Conservation (phyloP, 2,329 filamentous ascomycete genomes). For the Alternaria consortialis region DNA sequence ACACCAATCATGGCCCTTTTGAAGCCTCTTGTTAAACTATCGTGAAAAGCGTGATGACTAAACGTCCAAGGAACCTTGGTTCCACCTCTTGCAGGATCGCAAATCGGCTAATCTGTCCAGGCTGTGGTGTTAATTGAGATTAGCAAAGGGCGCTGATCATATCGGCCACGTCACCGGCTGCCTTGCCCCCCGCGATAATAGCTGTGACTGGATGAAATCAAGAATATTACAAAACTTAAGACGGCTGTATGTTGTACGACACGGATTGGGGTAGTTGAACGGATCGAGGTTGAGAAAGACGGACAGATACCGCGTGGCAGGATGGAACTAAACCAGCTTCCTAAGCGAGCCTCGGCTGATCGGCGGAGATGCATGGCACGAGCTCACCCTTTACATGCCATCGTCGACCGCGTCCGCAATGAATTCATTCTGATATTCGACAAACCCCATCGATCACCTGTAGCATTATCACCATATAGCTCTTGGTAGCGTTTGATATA, state of each 20-base stretch:
- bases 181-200: neutral
- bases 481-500: neutral
- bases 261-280: neutral
- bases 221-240: neutral
- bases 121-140: neutral
- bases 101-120: neutral
- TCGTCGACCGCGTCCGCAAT: neutral
- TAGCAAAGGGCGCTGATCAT: neutral
- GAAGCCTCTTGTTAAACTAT: neutral
- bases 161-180: neutral
- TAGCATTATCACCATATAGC: neutral
- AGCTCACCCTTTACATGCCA: neutral
- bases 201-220: neutral
- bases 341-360: constrained; percentile 4
- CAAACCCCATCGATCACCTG: neutral
- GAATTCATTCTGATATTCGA: neutral
- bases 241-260: neutral
- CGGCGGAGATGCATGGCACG: neutral
- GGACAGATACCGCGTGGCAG: neutral
- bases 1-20: too few relatives aligned
- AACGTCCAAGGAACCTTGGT: neutral
- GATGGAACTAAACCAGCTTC: neutral
- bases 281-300: neutral
- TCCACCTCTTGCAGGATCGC: neutral
- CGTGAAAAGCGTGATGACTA: neutral